Conservation (phyloP, 2,329 filamentous ascomycete genomes). For the Reticulascus tulasneorum region DNA sequence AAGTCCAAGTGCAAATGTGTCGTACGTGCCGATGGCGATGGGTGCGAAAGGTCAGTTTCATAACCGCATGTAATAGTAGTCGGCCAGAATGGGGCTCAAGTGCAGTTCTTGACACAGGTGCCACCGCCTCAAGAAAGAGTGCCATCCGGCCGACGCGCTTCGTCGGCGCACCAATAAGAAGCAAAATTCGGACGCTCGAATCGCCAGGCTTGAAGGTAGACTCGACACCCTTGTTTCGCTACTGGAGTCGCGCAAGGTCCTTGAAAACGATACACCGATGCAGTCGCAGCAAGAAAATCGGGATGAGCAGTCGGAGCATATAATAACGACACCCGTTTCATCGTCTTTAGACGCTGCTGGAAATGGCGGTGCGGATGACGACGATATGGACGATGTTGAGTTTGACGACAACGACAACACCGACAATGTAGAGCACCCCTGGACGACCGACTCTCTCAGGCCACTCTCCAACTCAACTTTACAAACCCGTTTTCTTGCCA, state of each 20-base stretch:
- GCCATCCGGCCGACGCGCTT: neutral
- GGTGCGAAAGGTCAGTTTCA: conserved; percentile 9
- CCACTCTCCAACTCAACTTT: no score
- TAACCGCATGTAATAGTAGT: no score
- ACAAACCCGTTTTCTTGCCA: no score
- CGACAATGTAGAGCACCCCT: no score
- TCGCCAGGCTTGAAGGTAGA: neutral
- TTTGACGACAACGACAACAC: no score
- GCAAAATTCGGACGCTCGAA: neutral
- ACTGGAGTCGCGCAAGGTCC: neutral
- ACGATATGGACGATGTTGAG: no score
- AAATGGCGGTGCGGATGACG: no score
- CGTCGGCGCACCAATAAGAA: neutral
- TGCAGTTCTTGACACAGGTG: neutral
- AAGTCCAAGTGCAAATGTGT: conserved; percentile 47
- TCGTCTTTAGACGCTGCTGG: no score
- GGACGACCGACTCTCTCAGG: no score
- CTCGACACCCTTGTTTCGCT: neutral
- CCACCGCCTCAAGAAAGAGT: neutral
- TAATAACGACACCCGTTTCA: no score
- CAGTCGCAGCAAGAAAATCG: neutral
- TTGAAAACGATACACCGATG: neutral
- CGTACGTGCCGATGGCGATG: conserved; percentile 23
- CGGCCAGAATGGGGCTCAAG: no score
- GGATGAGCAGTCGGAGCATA: neutral